Evolutionary conservation across 768 basidiomycete species (phyloP), one percentile per base, ranked within the genome.

Genomic region (Daedaleopsis nitida): DNA sequence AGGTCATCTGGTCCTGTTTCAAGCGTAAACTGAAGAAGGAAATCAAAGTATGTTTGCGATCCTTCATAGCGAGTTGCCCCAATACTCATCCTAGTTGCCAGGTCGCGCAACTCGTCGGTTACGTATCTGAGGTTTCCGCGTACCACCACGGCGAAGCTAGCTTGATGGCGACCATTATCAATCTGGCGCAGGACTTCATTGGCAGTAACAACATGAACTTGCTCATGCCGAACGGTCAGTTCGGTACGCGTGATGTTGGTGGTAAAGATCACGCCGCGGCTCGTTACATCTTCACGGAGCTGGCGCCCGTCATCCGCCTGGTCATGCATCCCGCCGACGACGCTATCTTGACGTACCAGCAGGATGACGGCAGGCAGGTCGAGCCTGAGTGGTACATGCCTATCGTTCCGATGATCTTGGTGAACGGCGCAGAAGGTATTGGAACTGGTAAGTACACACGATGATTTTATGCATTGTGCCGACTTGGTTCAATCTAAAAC

Each of bases 361-460:
- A 61, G 70, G 97, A 99, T 56, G 96, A 99, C 57, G 92, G 91
- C 23, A 77, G 81, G 48, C 69, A 78, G 55, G 94, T 99, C 65
- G 96, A 99, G 73, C 97, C 97, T 1, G 93, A 95, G 67, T 98
- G 86, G 76, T 99, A 97, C 71, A 81, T 98, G 77, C 96, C 97
- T 17, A 74, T 94, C 44, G 69, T 99, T 1, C 97, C 97, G 0
- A 80, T 96, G 73, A 82, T 98, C 0, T 81, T 99, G 54, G 75
- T 98, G 71, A 98, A 99, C 68, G 97, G 97, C 9, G 88, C 92
- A 11, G 96, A 98, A 65, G 97, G 97, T 77, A 98, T 99, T 68
- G 97, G 97, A 48, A 99, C 97, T 58, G 94, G 92, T 89, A 59
- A 70, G 83, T 67, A 9, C 27, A 5, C 57, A 47, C 39, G 21